Percentiles rank a stretch among this genome's conserved stretches.
These are phyloP conservation scores for Linderniella brevidens DNA, from an alignment of 257 asterid species.

Conservation along the genomic window DNA sequence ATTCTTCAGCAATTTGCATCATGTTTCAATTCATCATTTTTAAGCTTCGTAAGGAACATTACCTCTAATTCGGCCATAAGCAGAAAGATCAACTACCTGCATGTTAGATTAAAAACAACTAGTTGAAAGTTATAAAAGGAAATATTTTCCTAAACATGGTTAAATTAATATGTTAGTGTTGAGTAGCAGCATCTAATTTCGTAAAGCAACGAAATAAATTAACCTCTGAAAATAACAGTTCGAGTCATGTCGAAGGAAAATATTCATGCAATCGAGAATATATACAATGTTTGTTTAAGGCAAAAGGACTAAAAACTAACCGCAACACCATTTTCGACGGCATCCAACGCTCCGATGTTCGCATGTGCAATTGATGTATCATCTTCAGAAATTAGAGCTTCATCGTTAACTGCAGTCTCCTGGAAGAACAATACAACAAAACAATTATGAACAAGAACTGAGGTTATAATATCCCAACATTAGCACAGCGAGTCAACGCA, in stretches of 20 bases:
- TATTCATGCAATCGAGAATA: not conserved
- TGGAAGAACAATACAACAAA: constrained; percentile 13
- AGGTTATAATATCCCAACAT: not conserved
- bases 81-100: constrained; percentile 84
- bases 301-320: constrained; percentile 25
- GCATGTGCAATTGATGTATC: constrained; percentile 17
- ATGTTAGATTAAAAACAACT: not conserved
- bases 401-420: constrained; percentile 30
- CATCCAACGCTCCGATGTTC: constrained; percentile 50
- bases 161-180: constrained; percentile 3
- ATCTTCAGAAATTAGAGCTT: constrained; percentile 17
- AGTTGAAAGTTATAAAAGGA: constrained; percentile 5
- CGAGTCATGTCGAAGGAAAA: too few species aligned
- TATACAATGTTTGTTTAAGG: not conserved
- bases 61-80: constrained; percentile 92
- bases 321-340: constrained; percentile 45
- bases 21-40: too few species aligned
- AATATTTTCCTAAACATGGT: not conserved
- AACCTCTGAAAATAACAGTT: too few species aligned
- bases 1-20: too few species aligned
- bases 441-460: constrained; percentile 5
- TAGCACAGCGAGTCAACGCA: not conserved
- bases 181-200: not conserved
- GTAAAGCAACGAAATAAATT: too few species aligned
- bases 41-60: constrained; percentile 11